Evolutionary conservation across 1,284 basidiomycete genomes (phyloP), one percentile per base, ranked within the genome.

Genomic region (Fomitopsis schrenkii): DNA sequence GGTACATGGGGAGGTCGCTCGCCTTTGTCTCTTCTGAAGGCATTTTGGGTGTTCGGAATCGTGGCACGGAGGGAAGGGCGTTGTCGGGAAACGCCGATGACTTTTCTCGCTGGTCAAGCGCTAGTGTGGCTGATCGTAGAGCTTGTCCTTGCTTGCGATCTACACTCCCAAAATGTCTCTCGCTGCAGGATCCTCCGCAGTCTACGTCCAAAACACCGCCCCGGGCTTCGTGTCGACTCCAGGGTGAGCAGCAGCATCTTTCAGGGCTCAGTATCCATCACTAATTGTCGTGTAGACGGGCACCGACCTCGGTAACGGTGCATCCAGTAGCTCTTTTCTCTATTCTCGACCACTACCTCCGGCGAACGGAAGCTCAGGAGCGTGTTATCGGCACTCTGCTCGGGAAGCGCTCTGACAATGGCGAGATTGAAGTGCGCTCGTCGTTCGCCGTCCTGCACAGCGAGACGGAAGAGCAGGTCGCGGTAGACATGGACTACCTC

Each of bases 311-410:
- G 60, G 86, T 96, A 61, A 92, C 88, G 48, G 84, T 97, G 62
- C 94, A 95, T 74, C 95, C 95, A n/a, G 90, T 93, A 57, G 94
- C 94, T 8, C 86, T 99, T 61, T 95, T 98, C 74, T 91, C 94
- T 61, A 95, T 98, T 79, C 88, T 99, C 66, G 97, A 98, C 77
- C 97, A 99, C 80, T 97, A 95, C 78, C 87, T 98, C 57, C 91
- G 97, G 42, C 87, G 95, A 64, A 90, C 86, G 57, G 86, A 90
- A 68, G 76, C 81, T 42, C 92, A 95, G 71, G 91, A 91, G 66
- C 87, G 97, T 61, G 97, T 99, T 8, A 97, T 99, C 72, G 97
- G 97, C 28, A 98, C 97, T 0, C 85, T 99, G 35, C 88, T 99
- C 48, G 97, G 97, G 14, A 87, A 84, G 55, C 87, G 96, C 68